Evolutionary conservation across 2,329 filamentous ascomycete species (phyloP), one percentile per base, ranked within the genome.

Genomic region (Trichoderma breve): DNA sequence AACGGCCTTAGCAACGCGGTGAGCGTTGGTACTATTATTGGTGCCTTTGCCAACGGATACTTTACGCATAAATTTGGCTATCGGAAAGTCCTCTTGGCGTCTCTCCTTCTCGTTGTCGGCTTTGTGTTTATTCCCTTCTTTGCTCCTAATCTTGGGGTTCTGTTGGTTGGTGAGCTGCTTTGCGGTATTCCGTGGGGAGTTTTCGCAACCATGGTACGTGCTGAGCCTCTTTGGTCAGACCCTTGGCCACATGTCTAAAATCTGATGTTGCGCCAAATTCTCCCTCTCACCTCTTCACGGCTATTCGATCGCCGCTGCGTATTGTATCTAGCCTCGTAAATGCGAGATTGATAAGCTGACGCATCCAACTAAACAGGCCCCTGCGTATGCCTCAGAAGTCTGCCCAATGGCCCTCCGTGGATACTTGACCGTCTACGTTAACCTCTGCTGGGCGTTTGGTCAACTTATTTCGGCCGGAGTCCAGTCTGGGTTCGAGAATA

Each of bases 21-120:
- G 0, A 77, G 80, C 15, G 81, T 84, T 5, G 86, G 86, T 6
- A 80, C 82, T 8, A 85, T 89, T 18, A 68, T 88, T 2, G 87
- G 86, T 0, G 79, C 85, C 3, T 24, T 43, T 24, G 21, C 61
- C 12, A 61, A 47, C 18, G 66, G 53, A 28, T 61, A 61, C 11
- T 28, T 18, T 21, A 39, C 84, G 9, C 81, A 86, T 24, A 78
- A 79, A 1, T 83, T 63, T 5, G 85, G 85, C 0, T 83, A 84
- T 57, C 79, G 61, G 14, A 53, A 53, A 24, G 47, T 53, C 3
- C 47, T 53, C 3, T 53, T 53, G 21, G 47, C 47, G 47, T 53
- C 47, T 24, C 47, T 53, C 5, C 47, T 53, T 21, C 9, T 53
- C 11, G 47, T 53, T 53, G 47, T 53, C 21, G 47, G 47, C 3